Base-by-base conservation (phyloP, 2,329 filamentous ascomycete species). In the Fusarium graminum region DNA sequence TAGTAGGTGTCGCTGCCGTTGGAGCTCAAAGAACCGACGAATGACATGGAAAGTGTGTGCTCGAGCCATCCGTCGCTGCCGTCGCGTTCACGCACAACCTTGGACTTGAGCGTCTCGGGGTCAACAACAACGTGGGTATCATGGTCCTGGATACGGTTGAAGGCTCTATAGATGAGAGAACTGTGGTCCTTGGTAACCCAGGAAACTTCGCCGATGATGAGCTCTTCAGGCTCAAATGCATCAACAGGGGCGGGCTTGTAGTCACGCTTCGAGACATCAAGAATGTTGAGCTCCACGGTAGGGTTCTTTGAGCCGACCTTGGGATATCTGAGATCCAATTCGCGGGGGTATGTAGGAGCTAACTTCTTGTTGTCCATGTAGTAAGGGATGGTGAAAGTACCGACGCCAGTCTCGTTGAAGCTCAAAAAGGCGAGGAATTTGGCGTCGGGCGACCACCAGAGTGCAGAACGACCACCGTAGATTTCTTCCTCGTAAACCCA, bases 401-500 rank as follows among this genome's bases (percentile, higher is more conserved):
- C 83, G 8, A 92, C 89, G 1, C 88, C 88, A 1, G 88, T 90
- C 79, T 92, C 88, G 74, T 98, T 94, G 8, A 95, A 97, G 45
- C 93, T 89, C 63, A 98, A 80, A 76, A 96, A 97, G 6, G 94
- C 93, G 56, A 97, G 78, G 74, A 91, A 97, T 72, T 92, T 89
- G 38, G 93, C 93, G 76, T 95, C 93, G 25, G 90, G 86, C 16
- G 92, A 94, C 92, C 93, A 97, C 94, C 94, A 98, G 1, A 94
- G 92, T 3, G 92, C 92, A 60, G 86, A 92, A 67, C 92, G 91
- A 3, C 85, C 88, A 6, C 82, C 78, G 64, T 97, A 91, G 5
- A 80, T 76, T 56, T 80, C 78, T 59, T 84, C 82, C 74, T 95
- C 92, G 70, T 96, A 97, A 0, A 97, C 94, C 94, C 94, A 90